Base-by-base conservation (phyloP, 2,329 filamentous ascomycete genomes). In the Fusarium fracticaudum region DNA sequence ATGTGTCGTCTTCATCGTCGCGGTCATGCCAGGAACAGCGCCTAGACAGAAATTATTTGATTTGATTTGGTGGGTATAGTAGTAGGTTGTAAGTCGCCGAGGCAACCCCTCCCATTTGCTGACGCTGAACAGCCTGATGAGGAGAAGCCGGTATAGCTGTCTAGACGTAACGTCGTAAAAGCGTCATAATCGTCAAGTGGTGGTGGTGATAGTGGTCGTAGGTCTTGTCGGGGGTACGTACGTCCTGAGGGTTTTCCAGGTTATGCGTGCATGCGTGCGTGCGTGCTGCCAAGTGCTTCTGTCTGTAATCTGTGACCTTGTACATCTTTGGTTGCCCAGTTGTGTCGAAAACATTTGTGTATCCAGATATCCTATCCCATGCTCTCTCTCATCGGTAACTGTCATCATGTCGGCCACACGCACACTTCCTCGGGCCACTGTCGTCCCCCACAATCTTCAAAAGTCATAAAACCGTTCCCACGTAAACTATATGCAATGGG, bases 131-230 rank as follows among this genome's bases (percentile, higher is more conserved):
- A 79, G 78, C 73, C 75, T 78, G 72, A 73, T 72, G 73, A 78
- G 74, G 72, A 79, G 71, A 77, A 77, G 81, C 78, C 76, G 78
- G 79, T 80, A 78, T 81, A 80, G 81, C 81, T 84, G 83, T 85
- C 83, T 85, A 84, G 83, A 85, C 83, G 81, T 85, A 81, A 84
- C 80, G 81, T 85, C 83, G 81, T 85, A 80, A 85, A 84, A 84
- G 81, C 82, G 81, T 84, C 83, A 81, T 84, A 81, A 83, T 85
- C 83, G 82, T 85, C 83, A 85, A 82, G 80, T 80, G 80, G 76
- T 81, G 78, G 78, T 82, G 78, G 75, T 81, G 78, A 78, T 80
- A 81, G 76, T 81, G 78, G 78, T 82, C 79, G 76, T 81, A 78
- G 77, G 77, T 78, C 76, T 81, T 80, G 78, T 78, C 74, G 74